Base-by-base conservation (phyloP, 305 asterid genomes). In the Vinca major region DNA sequence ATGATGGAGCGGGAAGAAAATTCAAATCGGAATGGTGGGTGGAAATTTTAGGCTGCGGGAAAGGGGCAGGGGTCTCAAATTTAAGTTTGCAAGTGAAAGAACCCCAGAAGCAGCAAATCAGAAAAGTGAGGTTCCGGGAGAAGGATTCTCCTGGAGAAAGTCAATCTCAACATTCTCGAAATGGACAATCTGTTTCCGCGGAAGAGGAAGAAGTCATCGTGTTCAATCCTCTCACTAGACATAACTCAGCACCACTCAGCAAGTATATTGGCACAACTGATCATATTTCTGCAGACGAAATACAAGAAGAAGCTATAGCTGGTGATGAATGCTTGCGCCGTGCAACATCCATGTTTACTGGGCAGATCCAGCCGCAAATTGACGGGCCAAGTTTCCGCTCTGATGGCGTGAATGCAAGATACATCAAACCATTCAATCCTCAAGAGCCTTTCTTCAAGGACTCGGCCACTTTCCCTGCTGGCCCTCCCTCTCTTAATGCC, bases 121-220 rank as follows among this genome's bases (percentile, higher is more conserved):
- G 61, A 70, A 64, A 63, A 21, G 43, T 36, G 5, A 13, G 73
- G 64, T 37, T n/a, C 4, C 67, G 19, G 19, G 69, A 63, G 65
- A 74, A 72, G 0, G 67, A 74, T 53, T 68, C 70, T 44, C 16
- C 33, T 33, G 52, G 67, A 52, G 76, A 71, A 50, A 66, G 6
- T 41, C 75, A 64, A 37, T 14, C 60, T 33, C 67, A 48, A 45
- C 48, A 66, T 41, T 39, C 71, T 73, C 75, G 47, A 19, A 75
- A 76, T 60, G 58, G 63, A 17, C 68, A 73, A 66, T 37, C 75
- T 13, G 49, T 51, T 45, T 45, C 76, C 21, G 0, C 65, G 2
- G 95, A 88, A 47, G 96, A 89, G 74, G 98, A 89, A 73, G 98
- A 92, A 84, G 91, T 88, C 66, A 92, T 92, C 72, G 86, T 92